phyloP scores from a whole-genome alignment of 2,329 filamentous ascomycete species.

The Colletotrichum lupini region DNA sequence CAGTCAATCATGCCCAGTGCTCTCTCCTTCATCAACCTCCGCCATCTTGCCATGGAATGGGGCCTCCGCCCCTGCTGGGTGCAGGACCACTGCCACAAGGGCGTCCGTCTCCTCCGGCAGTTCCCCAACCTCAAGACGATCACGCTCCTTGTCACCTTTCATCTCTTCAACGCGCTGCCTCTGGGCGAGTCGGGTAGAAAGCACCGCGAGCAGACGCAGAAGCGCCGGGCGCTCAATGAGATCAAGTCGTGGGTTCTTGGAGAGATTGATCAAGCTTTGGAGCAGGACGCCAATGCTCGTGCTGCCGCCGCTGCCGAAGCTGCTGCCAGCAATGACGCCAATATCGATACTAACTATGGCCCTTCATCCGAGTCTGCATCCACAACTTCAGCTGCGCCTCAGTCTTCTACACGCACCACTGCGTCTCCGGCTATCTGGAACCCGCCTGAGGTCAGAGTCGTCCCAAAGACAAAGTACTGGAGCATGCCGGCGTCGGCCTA shows the following conservation, averaged over 20 bases:
- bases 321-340: no score
- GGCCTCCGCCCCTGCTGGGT: slow-evolving; percentile 30
- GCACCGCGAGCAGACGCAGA: slow-evolving; percentile 10
- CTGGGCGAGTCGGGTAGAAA: not conserved
- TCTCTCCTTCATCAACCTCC: slow-evolving; percentile 14
- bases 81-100: not conserved
- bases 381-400: not conserved
- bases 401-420: no score
- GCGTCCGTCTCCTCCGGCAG: slow-evolving; percentile 10
- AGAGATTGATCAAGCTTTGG: not conserved
- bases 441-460: slow-evolving; percentile 13
- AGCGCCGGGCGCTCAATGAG: not conserved
- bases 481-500: not conserved
- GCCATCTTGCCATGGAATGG: slow-evolving; percentile 33
- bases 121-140: slow-evolving; percentile 16
- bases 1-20: not conserved
- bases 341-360: no score
- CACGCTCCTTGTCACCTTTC: slow-evolving; percentile 25
- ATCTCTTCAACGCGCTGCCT: not conserved
- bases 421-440: not conserved
- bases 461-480: slow-evolving; percentile 25
- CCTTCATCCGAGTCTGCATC: no score
- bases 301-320: no score
- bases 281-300: not conserved
- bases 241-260: slow-evolving; percentile 14